Conservation (phyloP, 192 early-diverging fungal species). For the Mortierella claussenii region DNA sequence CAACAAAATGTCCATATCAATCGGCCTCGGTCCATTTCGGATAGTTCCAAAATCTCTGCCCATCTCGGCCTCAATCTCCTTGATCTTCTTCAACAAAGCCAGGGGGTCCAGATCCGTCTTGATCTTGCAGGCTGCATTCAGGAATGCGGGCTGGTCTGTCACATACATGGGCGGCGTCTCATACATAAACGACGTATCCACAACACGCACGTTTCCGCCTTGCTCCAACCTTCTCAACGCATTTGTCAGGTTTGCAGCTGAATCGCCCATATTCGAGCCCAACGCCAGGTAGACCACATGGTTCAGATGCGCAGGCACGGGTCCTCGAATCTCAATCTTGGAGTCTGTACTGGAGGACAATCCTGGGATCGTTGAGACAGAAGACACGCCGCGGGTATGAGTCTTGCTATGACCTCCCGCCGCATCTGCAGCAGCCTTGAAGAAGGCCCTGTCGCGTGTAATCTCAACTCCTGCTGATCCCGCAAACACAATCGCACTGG, state of each 20-base stretch:
- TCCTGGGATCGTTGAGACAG: constrained; percentile 28
- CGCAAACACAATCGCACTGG: constrained; percentile 93
- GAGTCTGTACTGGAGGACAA: constrained; percentile 12
- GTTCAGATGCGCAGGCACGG: constrained; percentile 49
- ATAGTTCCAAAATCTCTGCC: constrained; percentile 71
- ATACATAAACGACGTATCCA: constrained; percentile 97
- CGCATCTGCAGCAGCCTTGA: constrained; percentile 29
- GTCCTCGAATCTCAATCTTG: constrained; percentile 15
- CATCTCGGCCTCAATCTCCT: constrained; percentile 85
- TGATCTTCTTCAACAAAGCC: constrained; percentile 78
- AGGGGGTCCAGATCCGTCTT: constrained; percentile 80
- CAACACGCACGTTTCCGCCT: constrained; percentile 56
- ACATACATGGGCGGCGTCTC: constrained; percentile 98
- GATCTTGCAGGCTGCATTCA: constrained; percentile 91
- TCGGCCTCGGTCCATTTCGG: constrained; percentile 89
- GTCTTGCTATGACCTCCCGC: constrained; percentile 32
- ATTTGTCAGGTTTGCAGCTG: constrained; percentile 78
- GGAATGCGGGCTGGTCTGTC: constrained; percentile 88
- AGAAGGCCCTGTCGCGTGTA: constrained; percentile 72
- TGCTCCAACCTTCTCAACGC: constrained; percentile 71
- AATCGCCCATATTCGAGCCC: constrained; percentile 93
- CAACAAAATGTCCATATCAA: constrained; percentile 97
- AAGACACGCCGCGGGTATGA: constrained; percentile 20
- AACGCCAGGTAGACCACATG: constrained; percentile 85
- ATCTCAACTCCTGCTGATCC: constrained; percentile 91